These are phyloP conservation scores for Amaranthus cruentus DNA, from an alignment of 148 eudicot species.

Conservation along the genomic window DNA sequence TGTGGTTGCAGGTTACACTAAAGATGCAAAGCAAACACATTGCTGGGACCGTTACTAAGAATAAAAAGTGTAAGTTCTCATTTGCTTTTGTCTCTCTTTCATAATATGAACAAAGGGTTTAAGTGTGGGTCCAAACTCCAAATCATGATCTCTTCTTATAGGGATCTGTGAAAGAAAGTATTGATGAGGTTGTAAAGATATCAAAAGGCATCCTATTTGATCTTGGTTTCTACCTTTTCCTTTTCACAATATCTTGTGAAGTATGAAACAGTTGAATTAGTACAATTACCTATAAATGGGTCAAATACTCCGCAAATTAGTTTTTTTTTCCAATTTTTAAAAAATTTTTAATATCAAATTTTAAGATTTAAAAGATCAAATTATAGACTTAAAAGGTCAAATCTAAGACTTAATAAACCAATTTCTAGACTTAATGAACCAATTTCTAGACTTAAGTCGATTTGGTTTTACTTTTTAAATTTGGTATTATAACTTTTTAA, in stretches of 20 bases:
- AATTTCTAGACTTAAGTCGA: too few relatives aligned
- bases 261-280: too few relatives aligned
- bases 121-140: conserved; percentile 30
- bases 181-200: conserved; percentile 33
- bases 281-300: too few relatives aligned
- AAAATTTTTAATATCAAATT: too few relatives aligned
- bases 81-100: conserved; percentile 41
- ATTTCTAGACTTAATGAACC: too few relatives aligned
- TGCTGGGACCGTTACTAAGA: conserved; percentile 98
- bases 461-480: too few relatives aligned
- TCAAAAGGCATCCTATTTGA: conserved; percentile 34
- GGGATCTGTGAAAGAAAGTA: conserved; percentile 74
- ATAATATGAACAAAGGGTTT: conserved; percentile 34
- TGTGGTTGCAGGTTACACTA: conserved; percentile 64
- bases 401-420: too few relatives aligned
- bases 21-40: conserved; percentile 97
- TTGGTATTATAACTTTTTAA: too few relatives aligned
- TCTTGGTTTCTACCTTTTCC: conserved; percentile 10
- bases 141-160: conserved; percentile 33
- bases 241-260: not conserved
- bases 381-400: too few relatives aligned
- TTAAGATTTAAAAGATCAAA: too few relatives aligned
- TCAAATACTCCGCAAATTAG: too few relatives aligned
- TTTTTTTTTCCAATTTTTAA: too few relatives aligned
- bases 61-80: conserved; percentile 86